Evolutionary conservation across 2,329 filamentous ascomycete genomes (phyloP).

Genomic region (Colletotrichum magnum): DNA sequence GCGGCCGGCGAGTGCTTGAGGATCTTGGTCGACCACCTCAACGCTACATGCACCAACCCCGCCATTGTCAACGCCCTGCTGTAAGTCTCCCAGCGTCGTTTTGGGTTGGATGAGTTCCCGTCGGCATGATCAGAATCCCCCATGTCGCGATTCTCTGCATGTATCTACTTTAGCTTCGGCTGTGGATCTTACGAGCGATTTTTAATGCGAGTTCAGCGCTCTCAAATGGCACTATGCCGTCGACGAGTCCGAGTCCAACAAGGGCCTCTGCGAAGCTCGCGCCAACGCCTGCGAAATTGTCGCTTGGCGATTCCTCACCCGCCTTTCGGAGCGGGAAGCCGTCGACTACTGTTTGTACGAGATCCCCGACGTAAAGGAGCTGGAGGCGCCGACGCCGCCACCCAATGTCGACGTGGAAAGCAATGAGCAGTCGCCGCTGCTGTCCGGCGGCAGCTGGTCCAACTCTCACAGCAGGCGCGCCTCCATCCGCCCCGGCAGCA

Average conservation of each 20-base stretch:
- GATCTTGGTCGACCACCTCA: conserved; percentile 75
- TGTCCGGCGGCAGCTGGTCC: conserved; percentile 51
- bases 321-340: conserved; percentile 79
- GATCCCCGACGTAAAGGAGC: conserved; percentile 65
- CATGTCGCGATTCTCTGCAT: neutral
- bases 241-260: conserved; percentile 69
- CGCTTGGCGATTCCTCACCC: conserved; percentile 82
- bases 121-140: neutral
- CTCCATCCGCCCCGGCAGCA: conserved; percentile 53
- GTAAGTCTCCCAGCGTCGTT: conserved; percentile 61
- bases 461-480: conserved; percentile 42
- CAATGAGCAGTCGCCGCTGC: conserved; percentile 63
- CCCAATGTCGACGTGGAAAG: conserved; percentile 56
- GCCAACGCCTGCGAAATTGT: conserved; percentile 85
- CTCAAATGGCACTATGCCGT: conserved; percentile 82
- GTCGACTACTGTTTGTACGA: conserved; percentile 83
- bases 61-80: conserved; percentile 80
- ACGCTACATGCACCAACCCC: conserved; percentile 74
- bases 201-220: conserved; percentile 64
- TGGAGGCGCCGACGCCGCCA: conserved; percentile 34
- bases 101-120: neutral
- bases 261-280: conserved; percentile 75
- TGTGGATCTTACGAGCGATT: neutral
- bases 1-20: conserved; percentile 72
- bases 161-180: neutral